A percentile compares a stretch with the other conserved stretches of the same genome.
Conservation (phyloP, 192 early-diverging fungal genomes). For the Linnemannia schmuckeri region DNA sequence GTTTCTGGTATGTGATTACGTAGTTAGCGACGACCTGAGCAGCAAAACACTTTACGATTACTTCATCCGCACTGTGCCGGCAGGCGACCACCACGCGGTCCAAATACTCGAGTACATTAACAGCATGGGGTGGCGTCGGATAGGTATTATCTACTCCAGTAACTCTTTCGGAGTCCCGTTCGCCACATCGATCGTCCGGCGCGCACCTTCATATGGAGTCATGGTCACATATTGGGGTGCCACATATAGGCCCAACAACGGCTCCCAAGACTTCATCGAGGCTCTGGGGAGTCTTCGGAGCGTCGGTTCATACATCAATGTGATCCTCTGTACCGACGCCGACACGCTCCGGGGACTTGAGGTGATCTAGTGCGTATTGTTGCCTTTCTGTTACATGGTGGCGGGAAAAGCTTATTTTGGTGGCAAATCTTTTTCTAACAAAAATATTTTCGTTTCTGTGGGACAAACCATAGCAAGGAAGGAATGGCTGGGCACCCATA, state of each 20-base stretch:
- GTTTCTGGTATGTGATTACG: neutral
- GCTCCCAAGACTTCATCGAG: neutral
- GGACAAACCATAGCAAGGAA: neutral
- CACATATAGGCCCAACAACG: neutral
- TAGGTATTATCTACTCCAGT: slow-evolving; percentile 14
- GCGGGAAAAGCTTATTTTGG: neutral
- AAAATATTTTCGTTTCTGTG: neutral
- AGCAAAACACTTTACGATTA: slow-evolving; percentile 7
- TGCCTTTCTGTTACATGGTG: neutral
- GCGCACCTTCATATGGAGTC: neutral
- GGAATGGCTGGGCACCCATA: slow-evolving; percentile 5
- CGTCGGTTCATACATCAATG: neutral
- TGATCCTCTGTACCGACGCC: neutral
- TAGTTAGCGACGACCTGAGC: slow-evolving; percentile 18
- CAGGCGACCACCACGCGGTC: neutral
- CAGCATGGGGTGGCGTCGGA: slow-evolving; percentile 14
- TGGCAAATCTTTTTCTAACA: neutral
- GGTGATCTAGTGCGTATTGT: slow-evolving; percentile 1
- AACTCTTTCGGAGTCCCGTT: slow-evolving; percentile 8
- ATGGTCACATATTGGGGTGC: neutral
- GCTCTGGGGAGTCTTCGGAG: neutral
- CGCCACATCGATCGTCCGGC: neutral
- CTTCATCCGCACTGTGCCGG: slow-evolving; percentile 8
- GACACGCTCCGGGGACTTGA: neutral
- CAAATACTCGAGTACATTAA: slow-evolving; percentile 4